Evolutionary conservation across 495 filamentous ascomycete species (phyloP).

Genomic region (Xylaria intraflava): DNA sequence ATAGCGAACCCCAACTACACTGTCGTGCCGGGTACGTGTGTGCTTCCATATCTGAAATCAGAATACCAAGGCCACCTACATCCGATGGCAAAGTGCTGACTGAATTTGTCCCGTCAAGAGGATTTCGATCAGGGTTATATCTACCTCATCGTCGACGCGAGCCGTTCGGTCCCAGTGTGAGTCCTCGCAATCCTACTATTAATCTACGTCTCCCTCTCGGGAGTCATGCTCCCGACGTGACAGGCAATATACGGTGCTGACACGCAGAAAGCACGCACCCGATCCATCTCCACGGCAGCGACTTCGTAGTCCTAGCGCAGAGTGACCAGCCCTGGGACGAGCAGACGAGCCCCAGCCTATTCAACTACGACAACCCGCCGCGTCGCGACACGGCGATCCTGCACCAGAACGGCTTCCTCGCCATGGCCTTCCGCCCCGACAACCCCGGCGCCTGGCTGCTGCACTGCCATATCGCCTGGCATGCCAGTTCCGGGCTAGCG

Average conservation of each 20-base stretch:
- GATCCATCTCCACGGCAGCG: conserved; percentile 47
- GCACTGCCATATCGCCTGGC: conserved; percentile 48
- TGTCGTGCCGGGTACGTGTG: neutral
- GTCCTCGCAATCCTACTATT: conserved; percentile 49
- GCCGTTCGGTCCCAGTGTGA: conserved; percentile 34
- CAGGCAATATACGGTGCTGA: conserved; percentile 8
- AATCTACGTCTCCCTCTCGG: conserved; percentile 19
- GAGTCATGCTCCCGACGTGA: neutral
- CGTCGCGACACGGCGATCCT: conserved; percentile 52
- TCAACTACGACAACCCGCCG: conserved; percentile 42
- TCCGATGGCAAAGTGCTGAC: neutral
- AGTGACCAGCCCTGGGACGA: conserved; percentile 14
- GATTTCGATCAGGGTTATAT: neutral
- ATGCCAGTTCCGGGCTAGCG: conserved; percentile 33
- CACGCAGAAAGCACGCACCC: conserved; percentile 2
- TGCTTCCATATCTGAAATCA: neutral
- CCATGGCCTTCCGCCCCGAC: conserved; percentile 43
- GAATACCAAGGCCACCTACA: neutral
- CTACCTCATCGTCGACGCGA: conserved; percentile 58
- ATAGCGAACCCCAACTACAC: neutral
- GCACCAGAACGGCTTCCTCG: conserved; percentile 22
- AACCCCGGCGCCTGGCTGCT: conserved; percentile 44
- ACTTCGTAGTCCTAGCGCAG: conserved; percentile 48
- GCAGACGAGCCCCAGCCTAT: conserved; percentile 3
- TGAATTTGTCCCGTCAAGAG: neutral